Conservation (phyloP, 164 flowering plant species). For the Umbilicus rupestris region DNA sequence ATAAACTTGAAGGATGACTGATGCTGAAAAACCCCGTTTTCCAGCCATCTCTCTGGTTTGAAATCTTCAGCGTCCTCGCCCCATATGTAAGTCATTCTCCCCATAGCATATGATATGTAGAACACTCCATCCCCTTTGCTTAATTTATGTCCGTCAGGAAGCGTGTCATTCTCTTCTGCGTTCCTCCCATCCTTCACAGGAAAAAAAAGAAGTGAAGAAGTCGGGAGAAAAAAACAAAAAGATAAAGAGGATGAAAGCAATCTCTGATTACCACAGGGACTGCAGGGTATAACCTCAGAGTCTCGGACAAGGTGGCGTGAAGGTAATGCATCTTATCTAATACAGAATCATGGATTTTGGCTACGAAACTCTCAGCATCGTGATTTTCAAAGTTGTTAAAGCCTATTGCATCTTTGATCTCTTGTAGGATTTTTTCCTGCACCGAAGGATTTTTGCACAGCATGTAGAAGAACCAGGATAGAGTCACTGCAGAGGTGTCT, state of each 20-base stretch:
- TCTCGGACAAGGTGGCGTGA: conserved; percentile 76
- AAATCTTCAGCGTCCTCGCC: conserved; percentile 78
- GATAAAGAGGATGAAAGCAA: background rate
- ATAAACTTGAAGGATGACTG: conserved; percentile 70
- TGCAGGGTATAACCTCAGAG: conserved; percentile 80
- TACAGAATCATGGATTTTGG: conserved; percentile 35
- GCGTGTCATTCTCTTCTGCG: conserved; percentile 50
- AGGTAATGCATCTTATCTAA: conserved; percentile 77
- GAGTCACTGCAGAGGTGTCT: conserved; percentile 67
- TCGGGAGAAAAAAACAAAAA: too few relatives aligned
- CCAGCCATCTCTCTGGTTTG: conserved; percentile 75
- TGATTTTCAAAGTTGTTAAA: conserved; percentile 1
- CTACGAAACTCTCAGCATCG: conserved; percentile 27
- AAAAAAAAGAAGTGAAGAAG: background rate
- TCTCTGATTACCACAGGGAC: conserved; percentile 58
- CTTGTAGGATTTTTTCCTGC: conserved; percentile 50
- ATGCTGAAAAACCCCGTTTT: conserved; percentile 44
- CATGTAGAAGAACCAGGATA: conserved; percentile 69
- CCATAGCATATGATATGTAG: conserved; percentile 82
- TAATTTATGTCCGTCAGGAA: conserved; percentile 58
- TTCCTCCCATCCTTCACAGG: conserved; percentile 23
- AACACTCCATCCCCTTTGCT: conserved; percentile 51
- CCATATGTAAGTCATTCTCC: conserved; percentile 75
- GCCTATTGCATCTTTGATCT: conserved; percentile 25
- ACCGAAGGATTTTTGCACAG: conserved; percentile 55